Evolutionary conservation across 768 basidiomycete genomes (phyloP), one percentile per base, ranked within the genome.

Genomic region (Ramaria rubella): DNA sequence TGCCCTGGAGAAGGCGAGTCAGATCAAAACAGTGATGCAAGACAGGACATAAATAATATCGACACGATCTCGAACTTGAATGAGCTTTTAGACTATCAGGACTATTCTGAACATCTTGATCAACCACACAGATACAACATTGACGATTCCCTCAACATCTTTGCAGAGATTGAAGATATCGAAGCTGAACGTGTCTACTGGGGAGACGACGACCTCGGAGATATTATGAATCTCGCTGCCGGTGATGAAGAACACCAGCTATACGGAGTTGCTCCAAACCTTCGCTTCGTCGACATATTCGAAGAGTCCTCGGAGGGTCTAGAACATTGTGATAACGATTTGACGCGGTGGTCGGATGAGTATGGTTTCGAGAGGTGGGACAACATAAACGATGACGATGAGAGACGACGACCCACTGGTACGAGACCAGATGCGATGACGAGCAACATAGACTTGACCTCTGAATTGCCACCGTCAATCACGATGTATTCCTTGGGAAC

Each of bases 401-500:
- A 19, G 15, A 15, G 38, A 42, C 38, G 19, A 2, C 19, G 17
- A 42, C 38, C 19, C 38, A 15, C 19, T 42, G n/a, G 17, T 42
- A 15, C 38, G 38, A 42, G 2, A 19, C 1, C 19, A 15, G 19
- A 42, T 19, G 17, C 38, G 19, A 17, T 23, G 44, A 59, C 62
- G 19, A 23, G 9, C 23, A 51, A 26, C 21, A 21, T 15, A 49
- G 19, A 46, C 21, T 34, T 4, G 54, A 64, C n/a, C n/a, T n/a
- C n/a, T 15, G 54, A 31, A 23, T 6, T 21, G 23, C 12, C 26
- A 40, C 52, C 52, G 29, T 36, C 34, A 58, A 31, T 14, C 24
- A 60, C 59, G 38, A 57, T 27, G 53, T 36, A 26, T 53, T 45
- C 21, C 42, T 57, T 21, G 57, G 24, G 56, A 58, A 9, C 49